Evolutionary conservation across 192 early-diverging fungal species (phyloP), one percentile per base, ranked within the genome.

Genomic region (Backusella sp.): DNA sequence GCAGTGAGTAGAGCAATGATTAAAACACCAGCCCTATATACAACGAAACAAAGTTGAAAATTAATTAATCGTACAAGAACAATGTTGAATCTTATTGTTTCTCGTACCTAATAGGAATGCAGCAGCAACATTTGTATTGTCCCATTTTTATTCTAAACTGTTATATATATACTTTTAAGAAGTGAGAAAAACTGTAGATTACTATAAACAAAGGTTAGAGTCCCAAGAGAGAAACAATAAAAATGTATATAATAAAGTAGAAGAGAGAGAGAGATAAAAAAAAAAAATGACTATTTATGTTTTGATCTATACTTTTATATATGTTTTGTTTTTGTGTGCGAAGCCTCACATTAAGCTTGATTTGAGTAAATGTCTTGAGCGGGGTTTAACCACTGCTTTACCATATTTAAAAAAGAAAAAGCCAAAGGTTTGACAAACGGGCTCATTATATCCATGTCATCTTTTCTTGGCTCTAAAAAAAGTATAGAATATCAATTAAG

Each of bases 11-110:
- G 37, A 41, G 76, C 76, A 26, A 77, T 77, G 39, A 72, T 49
- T 26, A 77, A 62, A 23, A 77, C 76, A 72, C 76, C 76, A 77
- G 70, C 76, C 34, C 76, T 77, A 72, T 71, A 70, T 69, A 59
- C 0, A 62, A 12, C n/a, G 30, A 42, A 70, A 70, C 19, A 44
- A 44, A 28, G 44, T 28, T 23, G 26, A 62, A 28, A 62, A 28
- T 28, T 23, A 71, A 71, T 28, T 19, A 71, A 30, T 17, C 14
- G 17, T 46, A 71, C 5, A 44, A 41, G 23, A 23, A 44, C 12
- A 44, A 68, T 68, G 11, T 9, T 46, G 65, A 32, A 41, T 44
- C 4, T 53, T 42, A 28, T 28, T 46, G 19, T 26, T 19, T 76
- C 46, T n/a, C 6, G 46, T 49, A 77, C 76, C 76, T 70, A 28